phyloP scores from a whole-genome alignment of 768 basidiomycete species.

The Boletus vinaceobasis region DNA sequence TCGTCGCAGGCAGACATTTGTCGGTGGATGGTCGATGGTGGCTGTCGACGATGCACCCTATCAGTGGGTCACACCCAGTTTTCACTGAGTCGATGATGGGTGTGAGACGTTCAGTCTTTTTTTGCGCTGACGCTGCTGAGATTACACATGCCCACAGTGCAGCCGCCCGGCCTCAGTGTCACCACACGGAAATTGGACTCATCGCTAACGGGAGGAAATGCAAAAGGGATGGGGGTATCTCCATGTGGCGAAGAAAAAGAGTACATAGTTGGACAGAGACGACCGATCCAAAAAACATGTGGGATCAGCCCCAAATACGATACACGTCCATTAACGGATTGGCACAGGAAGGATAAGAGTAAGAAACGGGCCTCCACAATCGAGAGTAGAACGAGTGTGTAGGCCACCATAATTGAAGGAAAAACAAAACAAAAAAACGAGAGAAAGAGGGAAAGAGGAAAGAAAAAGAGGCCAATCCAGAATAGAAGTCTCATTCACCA shows the following conservation, averaged over 20 bases:
- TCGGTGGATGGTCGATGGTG: neutral
- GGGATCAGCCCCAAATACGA: constrained; percentile 4
- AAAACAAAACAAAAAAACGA: constrained; percentile 1
- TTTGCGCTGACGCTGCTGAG: neutral
- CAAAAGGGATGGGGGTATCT: constrained; percentile 27
- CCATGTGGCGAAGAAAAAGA: constrained; percentile 8
- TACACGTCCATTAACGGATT: constrained; percentile 22
- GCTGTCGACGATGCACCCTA: no score
- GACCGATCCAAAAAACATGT: constrained; percentile 10
- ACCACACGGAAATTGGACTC: neutral
- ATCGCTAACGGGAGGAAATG: neutral
- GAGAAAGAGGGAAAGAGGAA: neutral
- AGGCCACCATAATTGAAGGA: constrained; percentile 8
- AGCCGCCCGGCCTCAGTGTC: neutral
- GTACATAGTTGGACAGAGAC: constrained; percentile 27
- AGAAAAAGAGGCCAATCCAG: constrained; percentile 1
- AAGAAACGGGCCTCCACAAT: constrained; percentile 8
- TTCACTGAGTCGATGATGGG: neutral
- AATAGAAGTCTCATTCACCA: constrained; percentile 12
- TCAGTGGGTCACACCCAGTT: no score
- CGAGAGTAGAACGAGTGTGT: constrained; percentile 7
- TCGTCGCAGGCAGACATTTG: constrained; percentile 3
- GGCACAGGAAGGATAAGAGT: constrained; percentile 11
- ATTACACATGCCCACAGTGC: no score
- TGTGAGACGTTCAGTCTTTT: neutral